These are phyloP conservation scores for Colletotrichum incanum DNA, from an alignment of 2,329 filamentous ascomycete species.

Conservation along the genomic window DNA sequence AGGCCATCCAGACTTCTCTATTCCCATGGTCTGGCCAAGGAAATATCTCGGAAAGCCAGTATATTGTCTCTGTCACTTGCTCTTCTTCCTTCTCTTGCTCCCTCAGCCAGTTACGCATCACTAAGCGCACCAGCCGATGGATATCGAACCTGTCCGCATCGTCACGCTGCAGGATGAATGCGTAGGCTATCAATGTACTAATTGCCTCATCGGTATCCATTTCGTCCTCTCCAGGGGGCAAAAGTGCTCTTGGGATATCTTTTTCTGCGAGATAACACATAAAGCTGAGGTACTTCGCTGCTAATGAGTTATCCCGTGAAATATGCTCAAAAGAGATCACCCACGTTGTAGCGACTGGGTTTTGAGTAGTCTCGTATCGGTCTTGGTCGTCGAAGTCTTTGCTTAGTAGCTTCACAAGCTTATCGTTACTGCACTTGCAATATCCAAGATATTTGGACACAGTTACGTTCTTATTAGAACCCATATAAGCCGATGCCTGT, in stretches of 20 bases:
- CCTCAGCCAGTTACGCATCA: slow-evolving; percentile 50
- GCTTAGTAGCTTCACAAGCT: slow-evolving; percentile 48
- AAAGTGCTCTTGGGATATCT: slow-evolving; percentile 49
- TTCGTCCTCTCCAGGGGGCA: slow-evolving; percentile 42
- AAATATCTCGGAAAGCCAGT: slow-evolving; percentile 40
- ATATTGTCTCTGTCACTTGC: slow-evolving; percentile 28
- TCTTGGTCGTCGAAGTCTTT: slow-evolving; percentile 50
- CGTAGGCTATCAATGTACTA: slow-evolving; percentile 48
- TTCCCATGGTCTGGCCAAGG: slow-evolving; percentile 41
- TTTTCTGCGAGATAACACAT: slow-evolving; percentile 50
- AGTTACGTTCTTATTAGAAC: slow-evolving; percentile 45
- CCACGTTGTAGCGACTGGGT: slow-evolving; percentile 53
- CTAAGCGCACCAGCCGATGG: slow-evolving; percentile 52
- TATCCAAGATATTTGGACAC: slow-evolving; percentile 48
- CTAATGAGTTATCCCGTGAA: slow-evolving; percentile 44
- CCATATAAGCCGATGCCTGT: slow-evolving; percentile 56
- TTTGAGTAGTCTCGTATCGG: slow-evolving; percentile 47
- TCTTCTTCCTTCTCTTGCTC: slow-evolving; percentile 31
- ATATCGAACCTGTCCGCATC: slow-evolving; percentile 47
- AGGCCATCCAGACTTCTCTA: slow-evolving; percentile 45
- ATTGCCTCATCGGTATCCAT: slow-evolving; percentile 46
- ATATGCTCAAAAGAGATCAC: slow-evolving; percentile 54
- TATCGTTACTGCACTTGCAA: slow-evolving; percentile 46
- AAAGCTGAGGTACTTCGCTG: slow-evolving; percentile 50
- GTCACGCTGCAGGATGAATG: slow-evolving; percentile 50